Conservation (phyloP, 2,329 filamentous ascomycete species). For the Xylogone sp. region DNA sequence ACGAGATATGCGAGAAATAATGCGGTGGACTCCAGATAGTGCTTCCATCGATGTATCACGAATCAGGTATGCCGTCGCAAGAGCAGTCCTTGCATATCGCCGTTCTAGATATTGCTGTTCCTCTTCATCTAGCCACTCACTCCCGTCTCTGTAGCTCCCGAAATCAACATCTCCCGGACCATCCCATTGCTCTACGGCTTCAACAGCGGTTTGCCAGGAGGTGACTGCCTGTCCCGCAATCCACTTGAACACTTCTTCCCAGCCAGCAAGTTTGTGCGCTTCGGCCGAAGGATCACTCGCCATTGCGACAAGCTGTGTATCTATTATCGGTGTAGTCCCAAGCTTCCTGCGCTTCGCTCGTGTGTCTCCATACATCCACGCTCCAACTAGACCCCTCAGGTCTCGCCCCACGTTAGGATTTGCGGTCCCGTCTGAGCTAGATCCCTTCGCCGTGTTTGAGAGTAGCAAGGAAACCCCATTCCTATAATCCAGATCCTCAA, state of each 20-base stretch:
- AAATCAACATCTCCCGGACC: slow-evolving; percentile 69
- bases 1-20: slow-evolving; percentile 55
- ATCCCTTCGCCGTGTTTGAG: slow-evolving; percentile 44
- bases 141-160: slow-evolving; percentile 50
- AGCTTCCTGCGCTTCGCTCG: slow-evolving; percentile 49
- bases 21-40: slow-evolving; percentile 55
- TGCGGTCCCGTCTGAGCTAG: slow-evolving; percentile 15
- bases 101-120: slow-evolving; percentile 56
- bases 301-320: slow-evolving; percentile 11
- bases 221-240: slow-evolving; percentile 54
- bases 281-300: slow-evolving; percentile 17
- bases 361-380: slow-evolving; percentile 66
- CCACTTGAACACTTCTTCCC: slow-evolving; percentile 69
- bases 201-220: slow-evolving; percentile 59
- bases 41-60: slow-evolving; percentile 55
- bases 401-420: slow-evolving; percentile 53
- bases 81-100: slow-evolving; percentile 62
- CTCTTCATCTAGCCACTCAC: slow-evolving; percentile 55
- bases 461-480: slow-evolving; percentile 60
- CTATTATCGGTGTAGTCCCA: slow-evolving; percentile 12
- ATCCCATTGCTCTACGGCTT: slow-evolving; percentile 67
- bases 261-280: slow-evolving; percentile 50
- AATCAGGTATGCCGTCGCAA: slow-evolving; percentile 67
- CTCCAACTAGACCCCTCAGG: slow-evolving; percentile 63
- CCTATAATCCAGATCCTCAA: slow-evolving; percentile 57